These are phyloP conservation scores for Trypanosoma brucei DNA, from an alignment of 208 protist genomes.

Conservation along the genomic window DNA sequence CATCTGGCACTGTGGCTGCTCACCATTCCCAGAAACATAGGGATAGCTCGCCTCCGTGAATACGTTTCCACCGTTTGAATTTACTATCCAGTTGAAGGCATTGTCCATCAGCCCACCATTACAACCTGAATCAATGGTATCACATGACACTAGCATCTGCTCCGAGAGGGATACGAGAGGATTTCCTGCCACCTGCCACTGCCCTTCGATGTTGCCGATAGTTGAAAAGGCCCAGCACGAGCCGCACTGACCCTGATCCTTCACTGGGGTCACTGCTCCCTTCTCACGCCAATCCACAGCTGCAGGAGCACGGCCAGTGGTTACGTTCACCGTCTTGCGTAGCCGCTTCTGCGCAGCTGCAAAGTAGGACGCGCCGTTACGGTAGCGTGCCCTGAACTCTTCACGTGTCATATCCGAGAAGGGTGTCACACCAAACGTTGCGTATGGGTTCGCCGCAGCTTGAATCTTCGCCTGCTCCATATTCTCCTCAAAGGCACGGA, in stretches of 20 bases:
- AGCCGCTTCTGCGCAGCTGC: conserved; percentile 11
- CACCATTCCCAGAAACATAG: conserved; percentile 54
- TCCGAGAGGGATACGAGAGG: conserved; percentile 78
- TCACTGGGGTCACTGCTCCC: conserved; percentile 88
- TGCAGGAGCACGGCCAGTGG: conserved; percentile 5
- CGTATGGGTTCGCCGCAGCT: conserved; percentile 41
- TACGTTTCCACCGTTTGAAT: conserved; percentile 53
- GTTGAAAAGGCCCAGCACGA: conserved; percentile 95
- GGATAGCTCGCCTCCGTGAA: conserved; percentile 77
- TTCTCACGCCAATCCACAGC: conserved; percentile 76
- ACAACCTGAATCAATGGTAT: conserved; percentile 72
- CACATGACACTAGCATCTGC: conserved; percentile 94
- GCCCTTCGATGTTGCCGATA: conserved; percentile 63
- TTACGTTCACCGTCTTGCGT: conserved; percentile 3
- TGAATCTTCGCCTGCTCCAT: conserved; percentile 25
- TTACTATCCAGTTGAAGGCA: conserved; percentile 70
- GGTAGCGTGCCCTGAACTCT: conserved; percentile 44
- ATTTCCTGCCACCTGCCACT: conserved; percentile 55
- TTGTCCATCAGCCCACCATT: conserved; percentile 85
- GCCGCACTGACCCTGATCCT: conserved; percentile 93
- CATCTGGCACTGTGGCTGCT: conserved; percentile 33
- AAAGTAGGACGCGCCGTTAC: conserved; percentile 36
- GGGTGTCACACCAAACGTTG: conserved; percentile 43
- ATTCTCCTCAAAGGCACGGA: conserved; percentile 64
- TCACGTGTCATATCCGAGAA: conserved; percentile 60